phyloP scores from a whole-genome alignment of 1,284 basidiomycete species.

The Anthracocystis setariae region DNA sequence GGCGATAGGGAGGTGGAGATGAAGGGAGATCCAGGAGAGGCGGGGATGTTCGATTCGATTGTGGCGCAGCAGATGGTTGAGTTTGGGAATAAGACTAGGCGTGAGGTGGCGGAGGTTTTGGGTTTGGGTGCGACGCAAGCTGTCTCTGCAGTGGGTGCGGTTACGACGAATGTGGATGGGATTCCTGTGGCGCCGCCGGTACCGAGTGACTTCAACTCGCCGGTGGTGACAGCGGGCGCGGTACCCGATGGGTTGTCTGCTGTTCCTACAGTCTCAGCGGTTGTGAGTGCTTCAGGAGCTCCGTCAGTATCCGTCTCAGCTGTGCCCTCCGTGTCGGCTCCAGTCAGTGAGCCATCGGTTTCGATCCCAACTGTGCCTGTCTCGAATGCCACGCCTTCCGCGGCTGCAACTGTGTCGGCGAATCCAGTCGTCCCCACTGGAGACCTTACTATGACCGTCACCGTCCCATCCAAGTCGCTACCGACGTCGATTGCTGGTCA shows the following conservation, averaged over 20 bases:
- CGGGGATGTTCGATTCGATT: constrained; percentile 11
- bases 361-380: constrained; percentile 7
- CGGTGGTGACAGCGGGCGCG: constrained; percentile 11
- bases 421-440: constrained; percentile 4
- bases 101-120: constrained; percentile 8
- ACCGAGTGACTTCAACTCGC: constrained; percentile 28
- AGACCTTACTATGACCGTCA: constrained; percentile 39
- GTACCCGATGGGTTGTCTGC: neutral
- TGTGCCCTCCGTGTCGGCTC: constrained; percentile 12
- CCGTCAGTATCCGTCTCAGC: constrained; percentile 8
- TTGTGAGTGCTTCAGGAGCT: no score
- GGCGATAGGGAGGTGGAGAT: no score
- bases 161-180: constrained; percentile 4
- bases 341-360: constrained; percentile 1
- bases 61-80: constrained; percentile 30
- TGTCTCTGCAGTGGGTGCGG: constrained; percentile 5
- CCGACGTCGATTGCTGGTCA: constrained; percentile 21
- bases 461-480: constrained; percentile 21
- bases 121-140: constrained; percentile 8
- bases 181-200: constrained; percentile 30
- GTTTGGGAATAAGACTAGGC: constrained; percentile 14
- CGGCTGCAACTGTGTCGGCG: neutral
- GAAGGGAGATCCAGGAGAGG: constrained; percentile 4
- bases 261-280: no score
- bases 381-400: constrained; percentile 11